Base-by-base conservation (phyloP, 2,329 filamentous ascomycete genomes). In the Penicillium sp. region DNA sequence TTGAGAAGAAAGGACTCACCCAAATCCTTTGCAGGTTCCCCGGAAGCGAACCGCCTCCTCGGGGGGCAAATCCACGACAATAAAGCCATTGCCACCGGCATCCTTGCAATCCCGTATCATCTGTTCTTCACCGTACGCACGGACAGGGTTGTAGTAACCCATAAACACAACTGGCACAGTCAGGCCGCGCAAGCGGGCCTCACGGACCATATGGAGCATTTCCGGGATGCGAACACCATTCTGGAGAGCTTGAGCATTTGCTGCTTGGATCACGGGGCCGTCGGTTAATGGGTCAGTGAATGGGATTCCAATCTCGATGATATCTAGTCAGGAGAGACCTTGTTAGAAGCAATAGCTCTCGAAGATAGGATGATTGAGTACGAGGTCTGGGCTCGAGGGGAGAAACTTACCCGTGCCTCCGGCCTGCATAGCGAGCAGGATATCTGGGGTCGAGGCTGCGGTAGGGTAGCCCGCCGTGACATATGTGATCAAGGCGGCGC, bases 251-350 rank as follows among this genome's bases (percentile, higher is more conserved):
- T 86, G 86, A 31, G 90, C 94, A 77, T 98, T 97, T 60, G 94
- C 86, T 62, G 88, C 93, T 79, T 98, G 94, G 68, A 98, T 97
- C 2, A 92, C 96, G 37, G 93, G 92, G 37, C 94, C 93, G 77
- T 98, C 94, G 67, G 92, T 92, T 75, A 97, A 96, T 60, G 94
- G 94, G 75, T 97, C 94, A 70, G 92, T 96, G 79, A 98, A 98
- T 50, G 94, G 94, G 55, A 96, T 87, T 61, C 94, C 94, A 65
- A 98, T 87, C 77, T 98, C 94, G 72, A 98, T 94, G 59, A 98
- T 82, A 77, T 98, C 94, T 91, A 66, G 11, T 31, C 19, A 11
- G 11, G 2, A 27, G 10, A 4, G 44, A 31, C 2, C 10, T 31
- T 31, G 31, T 31, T 31, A 31, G 31, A 31, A 9, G 10, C 10